These are phyloP conservation scores for Miscanthus sacchariflorus DNA, from an alignment of 202 grass and related monocot species.

Conservation along the genomic window DNA sequence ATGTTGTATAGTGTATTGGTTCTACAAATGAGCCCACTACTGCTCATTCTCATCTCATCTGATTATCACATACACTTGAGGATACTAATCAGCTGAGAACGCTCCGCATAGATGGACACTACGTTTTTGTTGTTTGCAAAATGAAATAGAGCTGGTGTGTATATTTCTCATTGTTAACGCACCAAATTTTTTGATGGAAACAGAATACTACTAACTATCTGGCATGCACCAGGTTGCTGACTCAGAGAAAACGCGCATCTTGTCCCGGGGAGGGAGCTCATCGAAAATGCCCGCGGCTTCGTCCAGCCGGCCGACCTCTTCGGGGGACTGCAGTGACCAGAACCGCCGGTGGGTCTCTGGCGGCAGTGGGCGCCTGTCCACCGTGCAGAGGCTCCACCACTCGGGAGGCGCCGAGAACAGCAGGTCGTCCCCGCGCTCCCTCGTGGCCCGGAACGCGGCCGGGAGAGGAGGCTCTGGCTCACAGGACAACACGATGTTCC, in stretches of 20 bases:
- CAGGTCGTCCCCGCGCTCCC: conserved; percentile 46
- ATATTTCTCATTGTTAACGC: not conserved
- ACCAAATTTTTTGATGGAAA: not conserved
- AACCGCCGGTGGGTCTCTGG: conserved; percentile 58
- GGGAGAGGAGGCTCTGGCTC: conserved; percentile 44
- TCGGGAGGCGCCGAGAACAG: conserved; percentile 58
- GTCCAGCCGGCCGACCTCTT: conserved; percentile 59
- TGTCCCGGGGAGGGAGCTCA: conserved; percentile 67
- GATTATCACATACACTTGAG: not conserved
- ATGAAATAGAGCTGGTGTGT: not conserved
- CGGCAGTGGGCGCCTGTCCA: conserved; percentile 60
- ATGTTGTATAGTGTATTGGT: not conserved
- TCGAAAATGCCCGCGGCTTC: conserved; percentile 60
- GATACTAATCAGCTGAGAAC: not conserved
- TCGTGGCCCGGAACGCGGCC: conserved; percentile 31
- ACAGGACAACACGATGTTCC: conserved; percentile 57
- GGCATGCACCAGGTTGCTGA: conserved; percentile 48
- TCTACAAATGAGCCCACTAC: not conserved
- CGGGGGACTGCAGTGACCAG: conserved; percentile 58
- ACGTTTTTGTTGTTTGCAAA: not conserved
- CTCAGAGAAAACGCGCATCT: conserved; percentile 52
- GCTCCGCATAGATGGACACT: not conserved
- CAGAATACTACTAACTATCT: not conserved
- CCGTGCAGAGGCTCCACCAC: conserved; percentile 72
- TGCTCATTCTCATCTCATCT: not conserved